These are phyloP conservation scores for Ganoderma lucidum DNA, from an alignment of 1,284 basidiomycete species.

Conservation along the genomic window DNA sequence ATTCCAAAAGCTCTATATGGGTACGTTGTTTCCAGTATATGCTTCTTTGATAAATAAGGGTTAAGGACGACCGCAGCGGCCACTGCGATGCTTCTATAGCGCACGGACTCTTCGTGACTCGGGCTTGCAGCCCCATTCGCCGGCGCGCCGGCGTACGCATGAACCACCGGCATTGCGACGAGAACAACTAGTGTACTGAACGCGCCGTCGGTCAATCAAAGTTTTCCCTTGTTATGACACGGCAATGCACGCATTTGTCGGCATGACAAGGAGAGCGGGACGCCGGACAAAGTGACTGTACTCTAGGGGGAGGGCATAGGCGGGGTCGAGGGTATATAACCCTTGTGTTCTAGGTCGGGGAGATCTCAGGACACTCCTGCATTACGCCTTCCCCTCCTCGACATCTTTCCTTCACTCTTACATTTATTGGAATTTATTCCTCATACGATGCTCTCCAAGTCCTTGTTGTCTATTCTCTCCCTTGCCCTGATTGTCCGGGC, in stretches of 20 bases:
- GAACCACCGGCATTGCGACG: conserved; percentile 8
- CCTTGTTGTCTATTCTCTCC: conserved; percentile 20
- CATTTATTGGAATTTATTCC: conserved; percentile 4
- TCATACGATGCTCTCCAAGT: conserved; percentile 23
- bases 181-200: conserved; percentile 7
- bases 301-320: background rate
- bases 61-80: background rate
- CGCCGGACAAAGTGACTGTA: background rate
- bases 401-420: conserved; percentile 1
- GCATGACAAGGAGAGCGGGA: background rate
- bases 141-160: background rate
- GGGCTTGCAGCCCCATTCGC: background rate
- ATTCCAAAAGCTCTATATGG: background rate
- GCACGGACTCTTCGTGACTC: conserved; percentile 8
- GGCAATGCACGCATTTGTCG: background rate
- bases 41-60: background rate
- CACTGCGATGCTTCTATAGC: background rate
- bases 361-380: conserved; percentile 12
- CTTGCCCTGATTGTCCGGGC: conserved; percentile 17
- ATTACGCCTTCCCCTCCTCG: conserved; percentile 8
- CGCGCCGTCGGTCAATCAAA: background rate
- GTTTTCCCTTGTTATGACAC: background rate
- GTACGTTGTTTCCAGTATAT: background rate
- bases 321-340: conserved; percentile 8
- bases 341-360: background rate